Evolutionary conservation across 768 basidiomycete species (phyloP), one percentile per base, ranked within the genome.

Genomic region (Pleurotus sapidus): DNA sequence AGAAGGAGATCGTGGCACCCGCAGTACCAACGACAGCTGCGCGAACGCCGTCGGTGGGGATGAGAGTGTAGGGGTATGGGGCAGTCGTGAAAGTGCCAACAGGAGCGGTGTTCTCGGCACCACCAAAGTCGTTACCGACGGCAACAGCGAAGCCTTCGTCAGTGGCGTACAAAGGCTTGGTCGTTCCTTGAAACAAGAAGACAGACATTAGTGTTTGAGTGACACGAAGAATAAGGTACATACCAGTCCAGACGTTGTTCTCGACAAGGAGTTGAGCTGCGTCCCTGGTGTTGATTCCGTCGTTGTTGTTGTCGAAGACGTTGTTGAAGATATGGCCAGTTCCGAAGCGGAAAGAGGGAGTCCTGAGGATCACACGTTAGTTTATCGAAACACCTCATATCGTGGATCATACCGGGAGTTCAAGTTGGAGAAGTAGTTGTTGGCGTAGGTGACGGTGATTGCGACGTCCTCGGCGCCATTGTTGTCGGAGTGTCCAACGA

Each of bases 251-350:
- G 20, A 78, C 72, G 59, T 79, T 79, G 70, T 77, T 77, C 63
- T 79, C 76, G 54, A 78, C 75, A 23, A 79, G 70, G 50, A 77
- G 74, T 61, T 77, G 75, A 49, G 77, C 78, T 4, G 12, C 47
- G 47, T 20, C 47, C 5, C 47, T 17, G 47, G 47, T 49, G 18
- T 49, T 49, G 47, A 49, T 49, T 24, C 47, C 47, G 23, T 49
- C 77, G 59, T 68, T 70, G 65, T 75, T 75, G 64, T 68, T 64
- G 46, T 76, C 75, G 57, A 76, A 77, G 37, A 74, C 64, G 59
- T 77, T 77, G 68, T 77, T 79, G 67, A 71, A 79, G 60, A 79
- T 72, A 68, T 77, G 77, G 34, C 75, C 77, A 57, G 72, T 72
- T 46, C 77, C 77, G 63, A 77, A 77, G 45, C 77, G 73, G 73